Evolutionary conservation across 2,329 filamentous ascomycete genomes (phyloP), one percentile per base, ranked within the genome.

Genomic region (Penicillium sp.): DNA sequence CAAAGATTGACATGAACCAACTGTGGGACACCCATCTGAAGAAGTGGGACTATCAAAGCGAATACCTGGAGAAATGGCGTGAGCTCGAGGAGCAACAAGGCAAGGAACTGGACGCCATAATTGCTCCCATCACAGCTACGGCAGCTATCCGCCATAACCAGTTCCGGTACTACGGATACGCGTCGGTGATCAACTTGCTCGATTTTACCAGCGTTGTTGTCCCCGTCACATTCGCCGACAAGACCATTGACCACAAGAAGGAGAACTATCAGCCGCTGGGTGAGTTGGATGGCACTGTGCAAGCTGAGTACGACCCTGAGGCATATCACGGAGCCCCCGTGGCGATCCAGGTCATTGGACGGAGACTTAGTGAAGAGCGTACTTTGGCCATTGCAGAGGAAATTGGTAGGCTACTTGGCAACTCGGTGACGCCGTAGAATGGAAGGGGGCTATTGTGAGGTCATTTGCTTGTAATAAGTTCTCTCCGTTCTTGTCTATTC

Each of bases 301-400:
- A 77, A 69, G 69, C 77, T 36, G 73, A 77, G 31, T 84, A 81
- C 65, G 78, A 81, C 54, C 72, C 78, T 0, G 77, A 79, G 37
- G 68, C 76, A 1, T 81, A 78, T 50, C 67, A 81, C 55, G 77
- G 77, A 2, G 77, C 73, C 1, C 78, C 78, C 16, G 77, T 80
- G 5, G 74, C 73, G 1, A 59, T 81, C 6, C 79, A 82, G 67
- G 66, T 81, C 54, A 76, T 82, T 4, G 77, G 70, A 3, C 68
- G 78, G 7, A 75, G 75, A 44, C 74, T 79, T 53, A 75, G 78
- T 46, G 79, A 81, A 64, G 78, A 81, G 67, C 79, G 77, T 62
- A 73, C 77, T 19, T 66, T 78, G 56, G 73, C 73, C 1, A 73
- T 79, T 60, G 76, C 75, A 10, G 74, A 78, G 56, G 69, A 73